Evolutionary conservation across 2,329 filamentous ascomycete genomes (phyloP).

Genomic region (Phoma sp.): DNA sequence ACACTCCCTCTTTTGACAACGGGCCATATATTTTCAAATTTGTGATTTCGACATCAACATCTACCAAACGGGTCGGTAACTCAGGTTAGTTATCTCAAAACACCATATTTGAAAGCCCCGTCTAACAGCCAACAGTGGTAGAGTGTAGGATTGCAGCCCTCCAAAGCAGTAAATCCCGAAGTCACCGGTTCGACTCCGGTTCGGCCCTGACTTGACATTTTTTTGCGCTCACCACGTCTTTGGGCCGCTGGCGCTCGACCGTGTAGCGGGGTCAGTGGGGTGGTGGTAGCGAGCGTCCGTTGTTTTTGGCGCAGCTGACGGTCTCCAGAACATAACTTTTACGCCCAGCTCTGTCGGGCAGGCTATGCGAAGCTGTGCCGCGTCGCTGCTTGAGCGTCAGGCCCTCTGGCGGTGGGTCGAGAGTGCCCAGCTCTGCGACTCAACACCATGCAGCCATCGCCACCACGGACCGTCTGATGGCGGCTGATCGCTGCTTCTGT

Average conservation of each 20-base stretch:
- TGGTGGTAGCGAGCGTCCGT: background rate
- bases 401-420: constrained; percentile 10
- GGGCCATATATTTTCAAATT: background rate
- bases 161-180: constrained; percentile 31
- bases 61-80: background rate
- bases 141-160: constrained; percentile 33
- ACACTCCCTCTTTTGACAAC: background rate
- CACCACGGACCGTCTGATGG: constrained; percentile 25
- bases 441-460: constrained; percentile 41
- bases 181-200: constrained; percentile 40
- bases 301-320: background rate
- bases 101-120: background rate
- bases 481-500: constrained; percentile 27
- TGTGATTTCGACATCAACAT: background rate
- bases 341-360: background rate
- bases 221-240: background rate
- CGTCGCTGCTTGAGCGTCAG: background rate
- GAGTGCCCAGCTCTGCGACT: constrained; percentile 26
- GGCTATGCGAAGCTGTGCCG: constrained; percentile 8
- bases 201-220: constrained; percentile 23
- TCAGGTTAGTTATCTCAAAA: background rate
- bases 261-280: background rate
- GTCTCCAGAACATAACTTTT: background rate
- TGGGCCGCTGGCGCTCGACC: background rate
- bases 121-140: constrained; percentile 14